Percentiles rank a stretch among this genome's conserved stretches.
Evolutionary conservation across 495 filamentous ascomycete genomes (phyloP).

Genomic region (Cudoniella acicularis): DNA sequence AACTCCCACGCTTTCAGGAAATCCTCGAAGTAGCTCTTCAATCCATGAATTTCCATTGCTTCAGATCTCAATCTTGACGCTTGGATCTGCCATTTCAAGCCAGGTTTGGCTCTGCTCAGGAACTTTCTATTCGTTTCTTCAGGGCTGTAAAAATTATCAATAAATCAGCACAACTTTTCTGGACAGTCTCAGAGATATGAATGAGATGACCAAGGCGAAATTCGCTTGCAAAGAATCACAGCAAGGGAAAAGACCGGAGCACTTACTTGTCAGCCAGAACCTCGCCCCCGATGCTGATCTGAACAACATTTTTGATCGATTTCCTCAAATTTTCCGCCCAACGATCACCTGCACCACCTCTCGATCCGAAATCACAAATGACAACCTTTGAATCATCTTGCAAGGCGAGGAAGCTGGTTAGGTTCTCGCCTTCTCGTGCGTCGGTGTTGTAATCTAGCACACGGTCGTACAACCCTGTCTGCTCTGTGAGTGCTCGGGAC

Average conservation of each 20-base stretch:
- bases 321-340: conserved; percentile 33
- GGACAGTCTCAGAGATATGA: too few species aligned
- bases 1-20: conserved; percentile 29
- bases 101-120: not conserved
- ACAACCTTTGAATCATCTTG: conserved; percentile 37
- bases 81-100: conserved; percentile 36
- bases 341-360: conserved; percentile 33
- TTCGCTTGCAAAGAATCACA: too few species aligned
- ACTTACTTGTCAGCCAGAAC: conserved; percentile 22
- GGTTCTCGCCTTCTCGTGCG: conserved; percentile 11
- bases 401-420: conserved; percentile 20
- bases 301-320: conserved; percentile 22
- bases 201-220: too few species aligned
- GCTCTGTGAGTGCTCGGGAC: conserved; percentile 29
- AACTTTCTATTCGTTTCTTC: conserved; percentile 10
- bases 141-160: too few species aligned
- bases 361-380: conserved; percentile 49
- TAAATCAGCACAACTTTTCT: too few species aligned
- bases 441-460: conserved; percentile 31
- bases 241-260: too few species aligned
- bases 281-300: conserved; percentile 38
- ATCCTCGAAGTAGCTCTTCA: conserved; percentile 30
- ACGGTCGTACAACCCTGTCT: conserved; percentile 33
- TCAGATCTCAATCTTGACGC: conserved; percentile 39
- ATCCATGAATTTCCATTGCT: conserved; percentile 30